Evolutionary conservation across 164 flowering plant genomes (phyloP), one percentile per base, ranked within the genome.

Genomic region (Protea cynaroides): DNA sequence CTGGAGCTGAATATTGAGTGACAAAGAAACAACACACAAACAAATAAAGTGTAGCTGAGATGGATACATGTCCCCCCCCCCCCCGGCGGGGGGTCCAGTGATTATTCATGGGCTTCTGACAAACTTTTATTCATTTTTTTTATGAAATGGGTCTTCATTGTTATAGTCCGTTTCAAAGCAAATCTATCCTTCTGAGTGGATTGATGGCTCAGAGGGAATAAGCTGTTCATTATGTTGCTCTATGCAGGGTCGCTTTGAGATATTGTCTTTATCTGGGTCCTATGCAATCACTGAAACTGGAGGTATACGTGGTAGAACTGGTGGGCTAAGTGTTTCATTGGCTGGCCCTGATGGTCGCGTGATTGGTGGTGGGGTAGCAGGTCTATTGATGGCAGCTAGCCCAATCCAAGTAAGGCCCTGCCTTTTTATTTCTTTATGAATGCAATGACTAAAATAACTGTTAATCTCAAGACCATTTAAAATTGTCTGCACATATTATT

Each of bases 301-400:
- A 67, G 94, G 88, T 23, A 64, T 71, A 21, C 82, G 72, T 65
- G 81, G 83, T 55, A 78, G 87, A 69, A 76, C 81, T 54, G 96
- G 96, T 62, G 93, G 86, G 24, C 50, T 91, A 68, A 88, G 92
- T 62, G 87, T 91, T 66, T 87, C 97, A 40, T 52, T 91, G 63
- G 97, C 93, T 29, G 87, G 96, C n/a, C 83, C 97, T 55, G 93
- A 91, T 73, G 97, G 97, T 21, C 90, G 97, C 46, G 92, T 91
- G 1, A 68, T 91, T 22, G 97, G 96, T 60, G 97, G 97, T 23
- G 83, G 85, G 12, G 70, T 91, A 72, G 95, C 95, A 47, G 97
- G 97, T 59, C 34, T 74, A 61, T 67, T 91, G 34, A 62, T 69
- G 18, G 97, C 97, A 54, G 95, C 96, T 58, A 82, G 84, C 62